Conservation (phyloP, 1,284 basidiomycete genomes). For the Hypsizygus ulmarius region DNA sequence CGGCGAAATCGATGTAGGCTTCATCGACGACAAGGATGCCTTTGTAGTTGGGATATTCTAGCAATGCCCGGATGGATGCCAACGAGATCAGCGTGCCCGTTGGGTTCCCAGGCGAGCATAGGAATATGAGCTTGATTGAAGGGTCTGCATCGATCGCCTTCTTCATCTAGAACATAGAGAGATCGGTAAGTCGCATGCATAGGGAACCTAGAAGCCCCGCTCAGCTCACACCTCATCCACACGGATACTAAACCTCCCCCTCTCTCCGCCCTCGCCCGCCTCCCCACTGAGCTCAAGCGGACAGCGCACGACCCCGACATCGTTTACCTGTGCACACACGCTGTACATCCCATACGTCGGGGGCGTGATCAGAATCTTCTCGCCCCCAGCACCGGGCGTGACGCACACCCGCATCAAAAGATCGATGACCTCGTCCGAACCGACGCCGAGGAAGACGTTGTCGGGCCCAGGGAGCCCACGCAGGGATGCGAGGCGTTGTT, state of each 20-base stretch:
- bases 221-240: constrained; percentile 64
- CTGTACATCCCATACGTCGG: constrained; percentile 99
- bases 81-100: constrained; percentile 89
- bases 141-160: constrained; percentile 63
- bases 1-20: constrained; percentile 95
- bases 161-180: constrained; percentile 58
- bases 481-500: constrained; percentile 71
- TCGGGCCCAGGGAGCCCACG: constrained; percentile 64
- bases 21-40: constrained; percentile 96
- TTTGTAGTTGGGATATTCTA: constrained; percentile 81
- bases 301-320: constrained; percentile 82
- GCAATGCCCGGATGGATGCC: constrained; percentile 63
- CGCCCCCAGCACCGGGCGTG: constrained; percentile 58
- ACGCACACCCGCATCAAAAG: constrained; percentile 91
- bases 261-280: constrained; percentile 64
- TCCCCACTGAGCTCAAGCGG: constrained; percentile 64
- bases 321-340: constrained; percentile 95
- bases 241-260: constrained; percentile 75
- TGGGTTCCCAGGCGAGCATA: constrained; percentile 98
- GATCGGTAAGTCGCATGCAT: constrained; percentile 3
- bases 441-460: constrained; percentile 93
- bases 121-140: constrained; percentile 86
- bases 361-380: constrained; percentile 85
- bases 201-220: constrained; percentile 4
- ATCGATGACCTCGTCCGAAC: constrained; percentile 97